Conservation (phyloP, 306 rosid genomes). For the Sophora flavescens region DNA sequence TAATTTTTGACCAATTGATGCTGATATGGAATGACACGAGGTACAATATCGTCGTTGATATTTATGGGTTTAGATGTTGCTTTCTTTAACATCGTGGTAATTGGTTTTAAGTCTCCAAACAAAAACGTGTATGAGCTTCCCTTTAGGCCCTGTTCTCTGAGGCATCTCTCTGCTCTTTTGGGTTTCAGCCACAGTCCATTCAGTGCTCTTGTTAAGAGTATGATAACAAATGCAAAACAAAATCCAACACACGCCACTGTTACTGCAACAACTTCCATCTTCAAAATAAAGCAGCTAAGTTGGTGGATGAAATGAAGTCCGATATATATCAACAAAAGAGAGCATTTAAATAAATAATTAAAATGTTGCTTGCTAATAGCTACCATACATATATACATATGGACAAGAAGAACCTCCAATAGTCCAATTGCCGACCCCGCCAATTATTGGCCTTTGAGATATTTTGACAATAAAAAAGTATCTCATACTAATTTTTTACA, state of each 20-base stretch:
- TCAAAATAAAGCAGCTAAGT: background rate
- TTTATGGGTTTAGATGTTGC: constrained; percentile 32
- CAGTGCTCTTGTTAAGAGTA: constrained; percentile 7
- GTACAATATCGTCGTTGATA: constrained; percentile 12
- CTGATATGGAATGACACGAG: constrained; percentile 19
- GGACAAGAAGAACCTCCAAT: background rate
- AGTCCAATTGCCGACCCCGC: background rate
- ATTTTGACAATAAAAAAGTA: no score
- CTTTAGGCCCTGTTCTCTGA: constrained; percentile 37
- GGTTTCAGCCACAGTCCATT: constrained; percentile 32
- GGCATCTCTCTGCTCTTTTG: constrained; percentile 24
- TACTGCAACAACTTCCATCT: constrained; percentile 1
- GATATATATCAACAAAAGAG: no score
- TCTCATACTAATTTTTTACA: no score
- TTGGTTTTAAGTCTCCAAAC: constrained; percentile 34
- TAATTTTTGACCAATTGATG: background rate
- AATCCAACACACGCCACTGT: background rate
- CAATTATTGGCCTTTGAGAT: no score
- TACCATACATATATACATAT: no score
- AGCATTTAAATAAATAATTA: background rate
- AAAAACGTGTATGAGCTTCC: constrained; percentile 41
- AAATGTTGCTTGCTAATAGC: background rate
- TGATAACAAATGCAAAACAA: background rate
- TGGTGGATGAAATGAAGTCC: background rate
- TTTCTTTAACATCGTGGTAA: background rate